These are phyloP conservation scores for Aspergillus sp. DNA, from an alignment of 2,329 filamentous ascomycete genomes.

Conservation along the genomic window DNA sequence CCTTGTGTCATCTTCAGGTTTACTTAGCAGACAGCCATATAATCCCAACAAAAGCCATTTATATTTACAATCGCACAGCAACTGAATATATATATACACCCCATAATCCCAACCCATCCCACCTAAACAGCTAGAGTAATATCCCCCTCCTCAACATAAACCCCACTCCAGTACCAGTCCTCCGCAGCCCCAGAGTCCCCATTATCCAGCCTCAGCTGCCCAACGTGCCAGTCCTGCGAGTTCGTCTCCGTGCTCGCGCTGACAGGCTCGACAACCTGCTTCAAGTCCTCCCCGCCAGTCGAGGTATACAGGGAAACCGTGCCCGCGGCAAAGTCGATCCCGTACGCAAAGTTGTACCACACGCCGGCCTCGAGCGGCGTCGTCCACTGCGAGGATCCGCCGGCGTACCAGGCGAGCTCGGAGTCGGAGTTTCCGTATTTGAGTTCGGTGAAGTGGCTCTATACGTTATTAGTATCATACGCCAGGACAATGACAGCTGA, in stretches of 20 bases:
- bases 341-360: conserved; percentile 76
- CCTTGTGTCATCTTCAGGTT: too few relatives aligned
- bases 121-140: conserved; percentile 38
- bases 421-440: conserved; percentile 61
- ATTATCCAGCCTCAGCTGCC: conserved; percentile 64
- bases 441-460: conserved; percentile 73
- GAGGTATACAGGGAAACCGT: conserved; percentile 71
- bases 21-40: too few relatives aligned
- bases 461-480: conserved; percentile 21
- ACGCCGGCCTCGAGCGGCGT: conserved; percentile 60
- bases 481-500: too few relatives aligned
- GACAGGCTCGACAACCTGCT: conserved; percentile 60
- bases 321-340: conserved; percentile 65
- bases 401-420: conserved; percentile 64
- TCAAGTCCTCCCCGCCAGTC: conserved; percentile 58
- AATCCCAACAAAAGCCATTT: too few relatives aligned
- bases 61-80: too few relatives aligned
- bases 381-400: conserved; percentile 62
- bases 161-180: conserved; percentile 71
- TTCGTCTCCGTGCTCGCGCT: conserved; percentile 63
- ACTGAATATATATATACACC: background rate
- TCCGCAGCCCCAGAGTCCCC: conserved; percentile 56
- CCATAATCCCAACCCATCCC: too few relatives aligned
- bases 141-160: conserved; percentile 65
- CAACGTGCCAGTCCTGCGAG: conserved; percentile 71